A percentile compares a stretch with the other conserved stretches of the same genome.
Evolutionary conservation across 2,329 filamentous ascomycete species (phyloP).

Genomic region (Arthrobotrys iridis): DNA sequence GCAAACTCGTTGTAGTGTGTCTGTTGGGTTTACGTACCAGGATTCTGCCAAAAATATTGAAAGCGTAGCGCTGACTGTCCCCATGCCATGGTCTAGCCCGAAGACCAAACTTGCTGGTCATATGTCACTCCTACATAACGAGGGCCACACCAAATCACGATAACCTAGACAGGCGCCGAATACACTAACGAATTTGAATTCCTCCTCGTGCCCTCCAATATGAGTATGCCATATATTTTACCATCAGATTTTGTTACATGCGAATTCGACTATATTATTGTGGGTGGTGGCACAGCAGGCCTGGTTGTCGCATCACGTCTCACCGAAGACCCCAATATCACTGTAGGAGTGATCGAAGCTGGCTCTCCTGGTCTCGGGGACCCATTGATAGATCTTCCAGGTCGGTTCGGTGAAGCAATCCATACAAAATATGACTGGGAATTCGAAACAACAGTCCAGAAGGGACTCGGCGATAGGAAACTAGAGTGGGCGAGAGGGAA

Average conservation of each 20-base stretch:
- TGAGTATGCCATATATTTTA: constrained; percentile 15
- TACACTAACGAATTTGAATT: no score
- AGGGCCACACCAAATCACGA: no score
- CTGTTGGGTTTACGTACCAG: neutral
- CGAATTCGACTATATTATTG: constrained; percentile 65
- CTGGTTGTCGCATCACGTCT: constrained; percentile 65
- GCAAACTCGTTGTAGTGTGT: neutral
- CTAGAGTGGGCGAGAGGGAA: constrained; percentile 52
- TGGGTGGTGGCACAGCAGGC: constrained; percentile 67
- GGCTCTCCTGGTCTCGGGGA: constrained; percentile 33
- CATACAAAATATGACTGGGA: constrained; percentile 51
- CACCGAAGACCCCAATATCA: constrained; percentile 54
- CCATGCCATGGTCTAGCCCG: neutral
- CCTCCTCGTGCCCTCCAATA: neutral
- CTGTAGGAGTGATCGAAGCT: constrained; percentile 43
- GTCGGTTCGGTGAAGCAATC: constrained; percentile 34
- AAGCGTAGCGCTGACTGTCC: neutral
- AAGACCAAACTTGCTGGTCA: no score
- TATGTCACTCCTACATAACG: no score
- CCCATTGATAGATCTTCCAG: constrained; percentile 38
- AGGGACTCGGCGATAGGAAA: constrained; percentile 35
- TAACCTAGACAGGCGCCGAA: neutral
- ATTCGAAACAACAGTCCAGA: constrained; percentile 31
- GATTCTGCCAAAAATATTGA: neutral
- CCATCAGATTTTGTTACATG: constrained; percentile 21